phyloP scores from a whole-genome alignment of 768 basidiomycete species.

The Megacollybia marginata region DNA sequence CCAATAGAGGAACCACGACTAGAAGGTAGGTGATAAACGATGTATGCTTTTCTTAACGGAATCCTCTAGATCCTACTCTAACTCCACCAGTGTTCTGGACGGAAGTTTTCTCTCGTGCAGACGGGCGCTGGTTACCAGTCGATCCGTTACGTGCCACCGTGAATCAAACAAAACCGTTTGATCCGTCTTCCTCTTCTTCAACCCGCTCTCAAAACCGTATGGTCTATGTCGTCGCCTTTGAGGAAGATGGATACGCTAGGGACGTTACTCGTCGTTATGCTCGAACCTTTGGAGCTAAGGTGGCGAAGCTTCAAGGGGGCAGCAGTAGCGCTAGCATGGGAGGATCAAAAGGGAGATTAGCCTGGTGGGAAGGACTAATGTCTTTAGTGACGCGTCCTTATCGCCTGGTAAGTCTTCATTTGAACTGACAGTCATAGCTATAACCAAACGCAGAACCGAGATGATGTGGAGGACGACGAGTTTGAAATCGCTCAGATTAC shows the following conservation, averaged over 20 bases:
- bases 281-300: slow-evolving; percentile 69
- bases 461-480: slow-evolving; percentile 90
- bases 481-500: slow-evolving; percentile 66
- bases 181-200: slow-evolving; percentile 35
- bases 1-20: slow-evolving; percentile 8
- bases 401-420: slow-evolving; percentile 55
- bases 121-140: slow-evolving; percentile 87
- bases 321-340: slow-evolving; percentile 30
- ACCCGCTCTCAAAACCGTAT: slow-evolving; percentile 58
- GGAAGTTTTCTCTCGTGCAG: slow-evolving; percentile 91
- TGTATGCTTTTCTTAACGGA: not conserved
- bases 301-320: slow-evolving; percentile 69
- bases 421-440: slow-evolving; percentile 12
- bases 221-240: slow-evolving; percentile 88
- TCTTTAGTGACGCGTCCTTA: slow-evolving; percentile 64
- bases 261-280: slow-evolving; percentile 93
- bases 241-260: slow-evolving; percentile 88
- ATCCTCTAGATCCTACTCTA: slow-evolving; percentile 42
- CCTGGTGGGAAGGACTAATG: slow-evolving; percentile 83
- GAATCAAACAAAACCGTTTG: slow-evolving; percentile 75
- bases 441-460: slow-evolving; percentile 58
- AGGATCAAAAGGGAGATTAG: slow-evolving; percentile 48
- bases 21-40: slow-evolving; percentile 1
- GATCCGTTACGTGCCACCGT: slow-evolving; percentile 80
- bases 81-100: slow-evolving; percentile 93